These are phyloP conservation scores for Trypanosoma conorhini DNA, from an alignment of 208 protist species.

Conservation along the genomic window DNA sequence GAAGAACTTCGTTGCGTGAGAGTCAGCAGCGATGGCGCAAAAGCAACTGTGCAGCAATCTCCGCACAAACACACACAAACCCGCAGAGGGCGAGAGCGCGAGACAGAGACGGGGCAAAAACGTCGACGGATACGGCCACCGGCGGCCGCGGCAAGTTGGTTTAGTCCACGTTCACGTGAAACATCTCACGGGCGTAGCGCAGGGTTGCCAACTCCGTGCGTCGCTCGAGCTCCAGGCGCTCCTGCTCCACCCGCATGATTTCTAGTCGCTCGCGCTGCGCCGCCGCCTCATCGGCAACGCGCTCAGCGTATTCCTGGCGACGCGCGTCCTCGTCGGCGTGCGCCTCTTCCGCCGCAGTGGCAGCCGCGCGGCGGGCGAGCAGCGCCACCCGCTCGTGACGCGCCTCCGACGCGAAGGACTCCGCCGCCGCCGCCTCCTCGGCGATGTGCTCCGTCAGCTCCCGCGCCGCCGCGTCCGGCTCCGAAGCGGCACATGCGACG, in stretches of 20 bases:
- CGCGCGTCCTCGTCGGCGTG: background rate
- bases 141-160: background rate
- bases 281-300: constrained; percentile 5
- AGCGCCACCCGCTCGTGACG: constrained; percentile 1
- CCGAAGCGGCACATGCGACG: background rate
- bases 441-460: background rate
- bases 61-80: background rate
- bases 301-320: background rate
- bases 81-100: constrained; percentile 9
- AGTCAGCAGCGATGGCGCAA: background rate
- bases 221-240: constrained; percentile 21
- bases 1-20: background rate
- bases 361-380: background rate
- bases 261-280: constrained; percentile 10
- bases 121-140: background rate
- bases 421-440: constrained; percentile 11
- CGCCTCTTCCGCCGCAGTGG: background rate
- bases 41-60: background rate
- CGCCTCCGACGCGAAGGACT: constrained; percentile 13
- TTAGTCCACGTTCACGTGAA: constrained; percentile 19
- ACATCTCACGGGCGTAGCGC: constrained; percentile 22
- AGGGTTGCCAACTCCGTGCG: constrained; percentile 26
- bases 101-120: constrained; percentile 6
- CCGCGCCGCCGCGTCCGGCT: background rate
- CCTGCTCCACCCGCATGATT: constrained; percentile 23